A percentile compares a stretch with the other conserved stretches of the same genome.
These are phyloP conservation scores for Pulicaria dysenterica DNA, from an alignment of 129 eudicot genomes.

Conservation along the genomic window DNA sequence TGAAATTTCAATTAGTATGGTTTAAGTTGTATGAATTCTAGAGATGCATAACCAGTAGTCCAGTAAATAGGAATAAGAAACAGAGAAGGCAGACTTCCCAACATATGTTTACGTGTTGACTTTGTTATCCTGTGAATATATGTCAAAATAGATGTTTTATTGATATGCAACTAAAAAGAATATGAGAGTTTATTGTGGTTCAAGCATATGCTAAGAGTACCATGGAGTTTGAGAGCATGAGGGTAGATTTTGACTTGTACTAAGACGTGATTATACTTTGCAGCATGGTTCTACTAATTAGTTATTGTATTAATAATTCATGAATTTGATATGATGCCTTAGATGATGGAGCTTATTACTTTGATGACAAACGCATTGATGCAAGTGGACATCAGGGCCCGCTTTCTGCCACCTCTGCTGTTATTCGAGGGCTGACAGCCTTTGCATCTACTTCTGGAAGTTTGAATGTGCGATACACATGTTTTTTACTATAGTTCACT, in stretches of 20 bases:
- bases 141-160: neutral
- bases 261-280: slow-evolving; percentile 11
- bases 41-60: neutral
- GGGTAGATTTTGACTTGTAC: neutral
- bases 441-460: slow-evolving; percentile 63
- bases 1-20: slow-evolving; percentile 16
- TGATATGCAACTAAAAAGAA: slow-evolving; percentile 9
- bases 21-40: slow-evolving; percentile 15
- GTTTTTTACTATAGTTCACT: neutral
- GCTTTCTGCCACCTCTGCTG: slow-evolving; percentile 77
- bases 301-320: neutral
- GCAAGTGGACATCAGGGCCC: slow-evolving; percentile 71
- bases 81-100: neutral
- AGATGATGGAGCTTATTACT: slow-evolving; percentile 96
- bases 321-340: slow-evolving; percentile 14
- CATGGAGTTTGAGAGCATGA: slow-evolving; percentile 4
- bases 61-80: neutral
- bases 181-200: neutral
- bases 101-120: neutral
- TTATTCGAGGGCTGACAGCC: slow-evolving; percentile 77
- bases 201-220: slow-evolving; percentile 9
- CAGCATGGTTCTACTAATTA: slow-evolving; percentile 1
- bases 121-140: neutral
- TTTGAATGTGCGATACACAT: slow-evolving; percentile 51
- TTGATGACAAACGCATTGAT: slow-evolving; percentile 85